These are phyloP conservation scores for Pseudogymnoascus sp. DNA, from an alignment of 2,329 filamentous ascomycete species.

Conservation along the genomic window DNA sequence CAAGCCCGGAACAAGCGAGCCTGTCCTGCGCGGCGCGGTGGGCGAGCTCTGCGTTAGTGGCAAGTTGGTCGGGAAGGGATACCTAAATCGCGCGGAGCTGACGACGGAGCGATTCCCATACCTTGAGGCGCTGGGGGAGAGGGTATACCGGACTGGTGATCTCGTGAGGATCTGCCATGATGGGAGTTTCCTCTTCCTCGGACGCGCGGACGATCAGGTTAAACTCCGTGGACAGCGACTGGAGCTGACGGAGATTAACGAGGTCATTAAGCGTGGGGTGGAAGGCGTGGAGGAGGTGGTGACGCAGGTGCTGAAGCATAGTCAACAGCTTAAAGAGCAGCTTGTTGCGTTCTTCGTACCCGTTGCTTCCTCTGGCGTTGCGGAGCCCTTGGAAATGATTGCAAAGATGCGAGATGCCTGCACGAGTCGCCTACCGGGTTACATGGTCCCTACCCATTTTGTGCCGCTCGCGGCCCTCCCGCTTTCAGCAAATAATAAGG, in stretches of 20 bases:
- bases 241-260: conserved; percentile 87
- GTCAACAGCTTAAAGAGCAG: conserved; percentile 68
- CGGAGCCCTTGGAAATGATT: conserved; percentile 30
- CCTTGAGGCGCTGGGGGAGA: conserved; percentile 47
- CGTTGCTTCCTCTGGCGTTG: conserved; percentile 8
- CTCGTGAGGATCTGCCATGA: conserved; percentile 75
- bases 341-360: conserved; percentile 68
- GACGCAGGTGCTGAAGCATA: conserved; percentile 68
- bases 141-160: conserved; percentile 82
- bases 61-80: conserved; percentile 80
- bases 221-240: conserved; percentile 84
- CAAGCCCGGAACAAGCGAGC: conserved; percentile 56
- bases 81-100: conserved; percentile 71
- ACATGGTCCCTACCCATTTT: conserved; percentile 88
- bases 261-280: conserved; percentile 62
- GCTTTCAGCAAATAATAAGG: conserved; percentile 83
- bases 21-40: conserved; percentile 69
- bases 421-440: conserved; percentile 60
- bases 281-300: conserved; percentile 56
- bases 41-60: conserved; percentile 88
- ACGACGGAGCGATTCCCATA: conserved; percentile 69
- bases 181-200: conserved; percentile 77
- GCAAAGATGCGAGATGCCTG: conserved; percentile 54
- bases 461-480: conserved; percentile 65
- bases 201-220: conserved; percentile 82